Base-by-base conservation (phyloP, 2,329 filamentous ascomycete species). In the Hymenoscyphus infarciens region DNA sequence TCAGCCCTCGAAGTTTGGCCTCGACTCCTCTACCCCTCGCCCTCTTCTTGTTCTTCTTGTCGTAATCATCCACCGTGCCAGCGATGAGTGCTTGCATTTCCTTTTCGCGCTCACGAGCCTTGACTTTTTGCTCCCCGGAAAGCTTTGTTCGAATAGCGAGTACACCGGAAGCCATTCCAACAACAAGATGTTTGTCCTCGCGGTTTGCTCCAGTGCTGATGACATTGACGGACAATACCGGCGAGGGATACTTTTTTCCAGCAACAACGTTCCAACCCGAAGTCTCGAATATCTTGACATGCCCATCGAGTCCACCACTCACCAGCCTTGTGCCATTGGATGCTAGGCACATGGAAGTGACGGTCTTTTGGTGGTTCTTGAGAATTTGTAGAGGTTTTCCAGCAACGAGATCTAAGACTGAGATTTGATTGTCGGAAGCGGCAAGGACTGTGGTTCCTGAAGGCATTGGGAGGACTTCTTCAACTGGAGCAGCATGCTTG, bases 211-310 rank as follows among this genome's bases (percentile, higher is more conserved):
- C 87, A 8, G 86, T 82, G 13, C 83, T 81, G 67, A 97, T 86
- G 53, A 97, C 89, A 64, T 84, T 85, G 63, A 98, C 83, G 10
- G 92, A 90, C 13, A 99, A 85, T 63, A 99, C 90, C 1, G 95
- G 95, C 1, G 92, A 90, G 5, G 92, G 88, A 77, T 98, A 99
- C 78, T 98, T 99, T 64, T 90, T 87, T 59, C 91, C 94, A 45
- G 91, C 89, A n/a, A 98, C 93, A 7, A 98, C 91, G 74, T 97
- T 97, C 95, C 95, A 99, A 58, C 86, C 88, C 0, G 87, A 88
- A 1, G 93, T 97, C 77, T 98, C 94, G 72, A 96, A 98, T 45
- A 99, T 87, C 78, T 99, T 99, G 78, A 98, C 88, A 77, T 98
- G 95, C 10, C 95, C 96, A 75, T 99, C 95, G 55, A 99, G 82